These are phyloP conservation scores for Dictyostelium capitatum DNA, from an alignment of 78 protist genomes.

Conservation along the genomic window DNA sequence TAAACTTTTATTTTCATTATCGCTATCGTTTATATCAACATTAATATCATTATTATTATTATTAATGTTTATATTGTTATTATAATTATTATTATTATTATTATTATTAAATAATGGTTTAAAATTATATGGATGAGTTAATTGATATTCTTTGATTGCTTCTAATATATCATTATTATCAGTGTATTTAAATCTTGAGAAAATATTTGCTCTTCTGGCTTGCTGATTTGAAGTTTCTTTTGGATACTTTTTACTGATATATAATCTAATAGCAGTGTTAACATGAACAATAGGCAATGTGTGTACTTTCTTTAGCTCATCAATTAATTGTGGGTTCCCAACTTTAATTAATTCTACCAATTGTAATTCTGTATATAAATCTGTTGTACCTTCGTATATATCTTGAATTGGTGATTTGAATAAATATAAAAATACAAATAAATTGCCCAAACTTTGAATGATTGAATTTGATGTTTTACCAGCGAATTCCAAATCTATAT, in stretches of 20 bases:
- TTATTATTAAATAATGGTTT: neutral
- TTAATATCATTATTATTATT: neutral
- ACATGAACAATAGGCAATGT: neutral
- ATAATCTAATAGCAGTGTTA: neutral
- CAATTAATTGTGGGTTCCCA: neutral
- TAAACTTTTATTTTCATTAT: neutral
- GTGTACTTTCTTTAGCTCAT: neutral
- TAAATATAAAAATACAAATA: neutral
- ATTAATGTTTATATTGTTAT: neutral
- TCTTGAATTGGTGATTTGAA: constrained; percentile 10
- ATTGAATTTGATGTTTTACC: constrained; percentile 6
- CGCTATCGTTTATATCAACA: neutral
- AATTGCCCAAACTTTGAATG: neutral
- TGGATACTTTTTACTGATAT: neutral
- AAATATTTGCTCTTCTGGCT: neutral
- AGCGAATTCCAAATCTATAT: neutral
- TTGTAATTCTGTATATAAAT: neutral
- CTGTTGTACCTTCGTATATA: neutral
- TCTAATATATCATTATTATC: neutral
- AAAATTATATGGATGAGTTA: neutral
- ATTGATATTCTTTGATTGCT: constrained; percentile 8
- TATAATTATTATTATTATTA: neutral
- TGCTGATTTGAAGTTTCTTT: neutral
- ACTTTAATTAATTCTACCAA: neutral
- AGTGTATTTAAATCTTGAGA: neutral